Evolutionary conservation across 257 asterid species (phyloP), one percentile per base, ranked within the genome.

Genomic region (Fraxinus quadrangulata): DNA sequence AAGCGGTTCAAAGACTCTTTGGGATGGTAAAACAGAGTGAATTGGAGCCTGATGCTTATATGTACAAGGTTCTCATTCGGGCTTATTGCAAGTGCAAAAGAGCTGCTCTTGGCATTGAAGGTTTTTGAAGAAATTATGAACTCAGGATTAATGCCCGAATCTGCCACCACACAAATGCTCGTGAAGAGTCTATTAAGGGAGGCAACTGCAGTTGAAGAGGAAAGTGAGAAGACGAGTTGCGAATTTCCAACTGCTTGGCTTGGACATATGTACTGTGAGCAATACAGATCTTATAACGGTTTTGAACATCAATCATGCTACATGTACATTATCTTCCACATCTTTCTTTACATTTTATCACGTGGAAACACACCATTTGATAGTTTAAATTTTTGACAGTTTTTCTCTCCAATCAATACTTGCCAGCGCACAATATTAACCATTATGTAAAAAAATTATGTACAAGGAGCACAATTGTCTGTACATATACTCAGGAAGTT

Each of bases 41-140:
- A 67, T 74, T 96, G 81, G 96, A 92, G 86, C 91, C 94, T 16
- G 99, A 96, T 82, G 94, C 84, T 28, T 89, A 88, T 77, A 93
- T 92, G 97, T 96, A 88, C 88, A 92, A 89, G 85, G 90, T 92
- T 79, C 91, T 95, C 47, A 91, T 95, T 9, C 86, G 83, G 16
- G 97, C 96, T 51, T 95, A 95, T 77, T 93, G 99, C 87, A 95
- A 89, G 81, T 90, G 97, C 39, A 94, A 82, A 72, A 87, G 97
- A 83, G 91, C 97, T 79, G 85, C 97, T 36, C 96, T 95, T 54
- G 99, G 99, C 93, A n/a, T 76, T 85, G 82, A 91, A 96, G 85
- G 68, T 90, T 66, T 90, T 91, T 17, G 92, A 91, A 84, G 97
- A 93, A 75, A 95, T 93, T 98, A 84, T 85, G 79, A 88, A 81